A percentile compares a stretch with the other conserved stretches of the same genome.
Evolutionary conservation across 257 asterid genomes (phyloP).

Genomic region (Solanum ossicruentum): DNA sequence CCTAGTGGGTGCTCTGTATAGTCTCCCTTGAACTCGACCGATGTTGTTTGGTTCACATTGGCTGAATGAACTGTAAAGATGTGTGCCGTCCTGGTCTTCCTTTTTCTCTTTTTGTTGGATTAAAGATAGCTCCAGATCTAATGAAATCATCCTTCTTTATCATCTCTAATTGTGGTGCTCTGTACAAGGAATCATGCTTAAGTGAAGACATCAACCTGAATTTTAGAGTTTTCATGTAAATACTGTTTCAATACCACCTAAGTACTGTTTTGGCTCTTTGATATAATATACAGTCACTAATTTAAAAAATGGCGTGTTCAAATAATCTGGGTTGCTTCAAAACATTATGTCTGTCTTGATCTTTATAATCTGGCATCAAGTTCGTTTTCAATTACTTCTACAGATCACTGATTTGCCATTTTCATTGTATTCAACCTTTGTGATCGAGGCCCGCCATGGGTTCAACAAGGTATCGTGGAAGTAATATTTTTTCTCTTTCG

Average conservation of each 20-base stretch:
- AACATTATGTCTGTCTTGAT: not conserved
- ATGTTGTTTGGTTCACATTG: not conserved
- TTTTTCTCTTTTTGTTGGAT: not conserved
- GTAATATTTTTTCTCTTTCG: not conserved
- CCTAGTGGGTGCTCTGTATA: not conserved
- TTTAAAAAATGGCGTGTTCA: not conserved
- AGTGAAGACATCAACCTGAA: not conserved
- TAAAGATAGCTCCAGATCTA: not conserved
- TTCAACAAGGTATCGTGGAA: constrained; percentile 51
- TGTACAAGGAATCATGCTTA: not conserved
- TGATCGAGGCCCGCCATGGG: constrained; percentile 94
- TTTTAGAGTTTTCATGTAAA: not conserved
- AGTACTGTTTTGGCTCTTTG: not conserved
- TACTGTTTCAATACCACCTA: not conserved
- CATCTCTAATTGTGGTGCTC: not conserved
- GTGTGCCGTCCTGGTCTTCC: not conserved
- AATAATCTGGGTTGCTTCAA: not conserved
- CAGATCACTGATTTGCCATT: constrained; percentile 96
- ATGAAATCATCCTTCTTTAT: not conserved
- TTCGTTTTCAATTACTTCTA: constrained; percentile 1
- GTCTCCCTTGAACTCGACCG: not conserved
- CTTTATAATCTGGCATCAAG: not conserved
- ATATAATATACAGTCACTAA: not conserved
- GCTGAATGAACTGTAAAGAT: not conserved
- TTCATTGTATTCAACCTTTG: constrained; percentile 87